A percentile compares a stretch with the other conserved stretches of the same genome.
Evolutionary conservation across 192 early-diverging fungal species (phyloP).

Genomic region (Mortierella alpina): DNA sequence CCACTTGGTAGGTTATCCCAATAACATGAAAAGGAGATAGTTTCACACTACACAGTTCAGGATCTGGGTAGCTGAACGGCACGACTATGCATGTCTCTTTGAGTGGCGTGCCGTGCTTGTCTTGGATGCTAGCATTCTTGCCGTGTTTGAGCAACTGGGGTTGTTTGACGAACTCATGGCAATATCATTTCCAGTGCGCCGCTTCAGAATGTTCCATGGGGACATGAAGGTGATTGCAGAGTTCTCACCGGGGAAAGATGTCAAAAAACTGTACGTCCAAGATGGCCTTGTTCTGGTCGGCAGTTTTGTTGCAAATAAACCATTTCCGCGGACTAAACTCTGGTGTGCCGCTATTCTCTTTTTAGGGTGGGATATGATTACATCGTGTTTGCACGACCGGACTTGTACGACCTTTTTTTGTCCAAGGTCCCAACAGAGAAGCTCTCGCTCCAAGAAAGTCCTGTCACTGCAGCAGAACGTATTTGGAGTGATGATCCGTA

Average conservation of each 20-base stretch:
- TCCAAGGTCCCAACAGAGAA: neutral
- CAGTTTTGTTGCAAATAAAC: no score
- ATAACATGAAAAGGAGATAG: neutral
- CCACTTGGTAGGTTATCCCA: slow-evolving; percentile 6
- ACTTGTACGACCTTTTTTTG: slow-evolving; percentile 1
- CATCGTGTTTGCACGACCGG: neutral
- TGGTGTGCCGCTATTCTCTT: neutral
- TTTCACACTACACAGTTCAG: neutral
- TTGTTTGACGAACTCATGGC: slow-evolving; percentile 20
- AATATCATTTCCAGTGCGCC: neutral
- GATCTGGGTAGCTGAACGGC: neutral
- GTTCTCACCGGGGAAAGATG: no score
- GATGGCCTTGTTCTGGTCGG: no score
- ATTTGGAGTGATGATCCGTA: slow-evolving; percentile 8
- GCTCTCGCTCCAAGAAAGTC: slow-evolving; percentile 12
- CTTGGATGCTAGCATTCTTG: slow-evolving; percentile 11
- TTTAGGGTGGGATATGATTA: neutral
- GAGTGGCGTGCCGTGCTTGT: slow-evolving; percentile 7
- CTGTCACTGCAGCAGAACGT: neutral
- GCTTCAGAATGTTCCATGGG: no score
- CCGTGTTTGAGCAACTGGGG: slow-evolving; percentile 23
- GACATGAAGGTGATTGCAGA: no score
- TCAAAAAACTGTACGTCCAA: no score
- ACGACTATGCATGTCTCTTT: neutral
- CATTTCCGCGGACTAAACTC: no score